Percentiles rank a stretch among this genome's conserved stretches.
These are phyloP conservation scores for Trametes cubensis DNA, from an alignment of 768 basidiomycete species.

Conservation along the genomic window DNA sequence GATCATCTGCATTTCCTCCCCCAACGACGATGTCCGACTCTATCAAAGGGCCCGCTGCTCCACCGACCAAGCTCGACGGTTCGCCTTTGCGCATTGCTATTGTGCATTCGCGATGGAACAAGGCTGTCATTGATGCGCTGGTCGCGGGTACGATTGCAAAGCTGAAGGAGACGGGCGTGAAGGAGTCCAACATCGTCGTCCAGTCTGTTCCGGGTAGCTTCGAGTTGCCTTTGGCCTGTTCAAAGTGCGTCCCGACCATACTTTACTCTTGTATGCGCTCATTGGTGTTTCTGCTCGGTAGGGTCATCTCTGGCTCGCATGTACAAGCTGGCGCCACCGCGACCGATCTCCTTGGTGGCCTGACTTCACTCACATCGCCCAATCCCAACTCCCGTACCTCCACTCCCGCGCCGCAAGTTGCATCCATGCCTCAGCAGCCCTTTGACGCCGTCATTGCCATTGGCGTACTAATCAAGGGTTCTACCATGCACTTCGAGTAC, in stretches of 20 bases:
- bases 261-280: background rate
- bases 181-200: conserved; percentile 85
- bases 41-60: conserved; percentile 78
- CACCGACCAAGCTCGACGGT: conserved; percentile 72
- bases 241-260: conserved; percentile 59
- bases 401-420: conserved; percentile 30
- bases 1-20: background rate
- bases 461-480: conserved; percentile 96
- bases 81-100: conserved; percentile 83
- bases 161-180: conserved; percentile 84
- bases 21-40: conserved; percentile 36
- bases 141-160: conserved; percentile 78
- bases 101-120: conserved; percentile 97
- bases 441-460: conserved; percentile 98
- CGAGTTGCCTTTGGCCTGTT: conserved; percentile 86
- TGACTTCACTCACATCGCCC: conserved; percentile 54
- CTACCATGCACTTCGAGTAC: conserved; percentile 99
- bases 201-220: conserved; percentile 94
- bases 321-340: conserved; percentile 76
- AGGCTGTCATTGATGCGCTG: conserved; percentile 80
- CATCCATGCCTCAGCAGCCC: conserved; percentile 55
- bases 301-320: conserved; percentile 87
- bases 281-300: conserved; percentile 35
- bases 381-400: conserved; percentile 51
- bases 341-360: conserved; percentile 77